Conservation (phyloP, 495 filamentous ascomycete species). For the Coniosporium apollinis region DNA sequence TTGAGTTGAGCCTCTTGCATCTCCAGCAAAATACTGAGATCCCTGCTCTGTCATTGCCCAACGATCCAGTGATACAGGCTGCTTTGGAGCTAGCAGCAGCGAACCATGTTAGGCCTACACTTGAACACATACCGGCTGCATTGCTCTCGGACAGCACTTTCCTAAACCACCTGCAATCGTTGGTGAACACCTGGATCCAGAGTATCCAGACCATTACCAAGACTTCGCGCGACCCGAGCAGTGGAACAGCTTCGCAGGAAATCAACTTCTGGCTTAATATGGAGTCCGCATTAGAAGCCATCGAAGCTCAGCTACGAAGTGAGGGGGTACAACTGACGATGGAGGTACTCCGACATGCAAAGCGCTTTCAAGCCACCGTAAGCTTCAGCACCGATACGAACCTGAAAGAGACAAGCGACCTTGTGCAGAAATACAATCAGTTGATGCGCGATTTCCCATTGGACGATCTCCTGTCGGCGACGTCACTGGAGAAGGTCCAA, state of each 20-base stretch:
- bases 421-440: slow-evolving; percentile 95
- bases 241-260: slow-evolving; percentile 83
- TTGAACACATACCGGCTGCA: slow-evolving; percentile 55
- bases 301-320: slow-evolving; percentile 71
- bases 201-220: slow-evolving; percentile 96
- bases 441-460: slow-evolving; percentile 95
- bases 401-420: slow-evolving; percentile 81
- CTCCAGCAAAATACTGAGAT: slow-evolving; percentile 97
- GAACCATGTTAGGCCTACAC: slow-evolving; percentile 44
- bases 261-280: slow-evolving; percentile 98
- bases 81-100: slow-evolving; percentile 59
- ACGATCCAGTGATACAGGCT: slow-evolving; percentile 72
- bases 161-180: slow-evolving; percentile 82
- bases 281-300: slow-evolving; percentile 76
- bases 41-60: slow-evolving; percentile 65
- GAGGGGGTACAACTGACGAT: slow-evolving; percentile 84
- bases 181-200: slow-evolving; percentile 93
- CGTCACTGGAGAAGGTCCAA: slow-evolving; percentile 74
- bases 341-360: slow-evolving; percentile 85
- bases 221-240: slow-evolving; percentile 73
- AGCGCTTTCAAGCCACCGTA: slow-evolving; percentile 88
- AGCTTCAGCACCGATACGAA: slow-evolving; percentile 93
- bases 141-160: slow-evolving; percentile 74
- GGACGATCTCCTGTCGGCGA: slow-evolving; percentile 84
- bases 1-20: slow-evolving; percentile 76